Base-by-base conservation (phyloP, 805 yeast genomes). In the Wickerhamomyces chambardii region DNA sequence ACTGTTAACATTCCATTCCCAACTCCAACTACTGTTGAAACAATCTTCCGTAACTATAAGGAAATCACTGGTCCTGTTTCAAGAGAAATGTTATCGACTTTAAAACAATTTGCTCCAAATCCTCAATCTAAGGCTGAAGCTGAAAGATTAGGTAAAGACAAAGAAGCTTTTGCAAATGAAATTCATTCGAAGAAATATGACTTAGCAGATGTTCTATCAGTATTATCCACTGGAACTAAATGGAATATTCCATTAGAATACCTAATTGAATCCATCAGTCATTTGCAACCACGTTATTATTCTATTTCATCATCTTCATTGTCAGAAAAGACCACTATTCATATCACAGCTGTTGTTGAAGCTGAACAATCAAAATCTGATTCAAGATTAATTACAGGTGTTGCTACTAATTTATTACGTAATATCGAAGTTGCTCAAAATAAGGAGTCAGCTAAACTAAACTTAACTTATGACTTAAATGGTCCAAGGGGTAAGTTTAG, bases 61-160 rank as follows among this genome's bases (percentile, higher is more conserved):
- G 97, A 89, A 61, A 89, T 90, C 44, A 72, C 87, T 26, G 97
- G 97, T 27, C 83, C 95, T 14, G 81, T 90, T 29, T 89, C 97
- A 9, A 83, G 98, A 64, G 95, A 87, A 58, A 72, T 80, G 29
- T 66, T 90, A 38, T 68, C 75, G 31, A 68, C 80, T 15, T 64
- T 92, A 45, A 78, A 83, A 15, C 80, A 78, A 34, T 92, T 82
- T 61, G 92, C 96, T 25, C 97, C 97, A 31, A 61, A 61, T 33
- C 75, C 63, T 9, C 75, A 66, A 24, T 63, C 61, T 15, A 59
- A 64, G 32, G 69, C 70, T 10, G 56, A 62, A 31, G 42, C 48
- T 34, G 55, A 49, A 7, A 44, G 50, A 40, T 66, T 90, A 34
- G 78, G 90, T 25, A 68, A 72, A 35, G 81, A 83, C 54, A 85